Evolutionary conservation across 2,329 filamentous ascomycete species (phyloP), one percentile per base, ranked within the genome.

Genomic region (Phaeosphaeriaceae sp.): DNA sequence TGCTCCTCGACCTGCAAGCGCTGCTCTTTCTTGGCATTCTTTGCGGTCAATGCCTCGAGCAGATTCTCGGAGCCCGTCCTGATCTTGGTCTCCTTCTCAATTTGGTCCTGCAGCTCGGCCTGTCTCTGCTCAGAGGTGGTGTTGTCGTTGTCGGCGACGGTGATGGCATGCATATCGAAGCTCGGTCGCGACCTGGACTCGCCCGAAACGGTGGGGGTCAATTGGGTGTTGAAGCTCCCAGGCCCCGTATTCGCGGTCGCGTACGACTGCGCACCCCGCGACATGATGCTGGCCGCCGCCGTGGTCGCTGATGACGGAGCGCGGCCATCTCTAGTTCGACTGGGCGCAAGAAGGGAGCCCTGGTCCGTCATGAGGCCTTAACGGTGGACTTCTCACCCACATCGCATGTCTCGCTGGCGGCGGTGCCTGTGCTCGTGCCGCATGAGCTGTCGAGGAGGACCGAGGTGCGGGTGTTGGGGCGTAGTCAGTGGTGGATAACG

Each of bases 31-130:
- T 98, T 99, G 47, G 92, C 90, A 77, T 96, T 97, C 79, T 99
- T 99, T 46, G 89, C 86, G 76, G 97, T 92, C 65, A 99, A 81
- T 13, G 95, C 95, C 81, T 99, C 95, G 41, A 99, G 84, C 86
- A 99, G 89, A 76, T 99, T 99, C 82, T 99, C 95, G 57, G 94
- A 97, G 20, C 95, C 95, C 70, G 94, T 91, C 78, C 96, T 97
- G 75, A 99, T 98, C 83, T 98, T 98, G 81, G 93, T 89, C 80
- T 99, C 96, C 71, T 96, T 94, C 67, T 93, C 94, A 63, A 99
- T 89, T 72, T 90, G 87, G 69, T 97, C 93, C 71, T 90, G 89
- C 62, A 97, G 85, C 51, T 87, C 83, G 21, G 88, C 86, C 69
- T 97, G 88, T 42, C 88, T 86, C 77, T 92, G 88, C 75, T 96